phyloP scores from a whole-genome alignment of 2,329 filamentous ascomycete species.

The Xylaria polymorpha region DNA sequence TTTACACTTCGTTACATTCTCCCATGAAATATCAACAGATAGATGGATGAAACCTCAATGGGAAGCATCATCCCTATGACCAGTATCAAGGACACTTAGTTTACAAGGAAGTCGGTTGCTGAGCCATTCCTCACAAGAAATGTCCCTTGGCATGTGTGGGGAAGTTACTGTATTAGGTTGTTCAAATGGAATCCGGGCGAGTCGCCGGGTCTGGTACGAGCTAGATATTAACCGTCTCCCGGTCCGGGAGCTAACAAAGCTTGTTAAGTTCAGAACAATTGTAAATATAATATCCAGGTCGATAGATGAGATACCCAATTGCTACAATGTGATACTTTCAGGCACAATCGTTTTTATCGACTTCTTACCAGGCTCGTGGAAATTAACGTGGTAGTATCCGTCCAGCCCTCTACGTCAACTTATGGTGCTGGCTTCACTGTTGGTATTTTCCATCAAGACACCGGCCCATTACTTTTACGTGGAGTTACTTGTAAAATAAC shows the following conservation, averaged over 20 bases:
- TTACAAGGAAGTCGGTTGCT: too few species aligned
- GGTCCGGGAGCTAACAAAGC: background rate
- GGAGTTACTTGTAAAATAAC: background rate
- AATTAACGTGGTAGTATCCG: background rate
- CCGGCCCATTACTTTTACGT: background rate
- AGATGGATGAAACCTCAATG: background rate
- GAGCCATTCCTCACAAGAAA: background rate
- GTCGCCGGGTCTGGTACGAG: background rate
- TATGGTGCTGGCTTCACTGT: background rate
- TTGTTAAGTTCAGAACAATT: background rate
- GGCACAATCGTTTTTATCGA: background rate
- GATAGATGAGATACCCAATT: constrained; percentile 43
- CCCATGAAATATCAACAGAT: background rate
- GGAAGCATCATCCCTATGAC: background rate
- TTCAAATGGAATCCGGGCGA: background rate
- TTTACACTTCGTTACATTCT: background rate
- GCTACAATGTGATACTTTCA: constrained; percentile 27
- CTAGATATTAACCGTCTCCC: background rate
- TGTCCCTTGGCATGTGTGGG: background rate
- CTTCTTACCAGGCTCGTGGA: constrained; percentile 6
- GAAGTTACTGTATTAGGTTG: background rate
- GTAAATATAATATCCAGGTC: constrained; percentile 15
- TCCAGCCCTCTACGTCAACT: background rate
- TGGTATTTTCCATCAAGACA: background rate
- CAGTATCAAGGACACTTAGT: background rate